Percentiles rank a stretch among this genome's conserved stretches.
Evolutionary conservation across 805 yeast species (phyloP).

Genomic region (Candida orba): DNA sequence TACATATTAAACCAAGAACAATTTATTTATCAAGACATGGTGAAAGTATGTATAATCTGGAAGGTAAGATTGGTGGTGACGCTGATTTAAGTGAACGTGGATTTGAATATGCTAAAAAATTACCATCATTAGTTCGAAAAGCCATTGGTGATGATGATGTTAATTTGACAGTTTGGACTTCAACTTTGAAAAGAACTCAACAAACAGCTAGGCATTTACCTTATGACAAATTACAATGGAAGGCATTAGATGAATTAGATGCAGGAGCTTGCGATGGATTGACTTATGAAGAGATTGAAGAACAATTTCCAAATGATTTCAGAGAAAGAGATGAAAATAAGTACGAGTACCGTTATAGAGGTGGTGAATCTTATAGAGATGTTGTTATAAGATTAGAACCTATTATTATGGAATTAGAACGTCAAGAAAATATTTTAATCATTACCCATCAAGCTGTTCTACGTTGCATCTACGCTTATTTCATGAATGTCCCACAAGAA

Average conservation of each 20-base stretch:
- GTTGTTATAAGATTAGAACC: constrained; percentile 94
- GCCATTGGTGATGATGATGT: constrained; percentile 37
- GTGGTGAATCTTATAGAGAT: constrained; percentile 96
- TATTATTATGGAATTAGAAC: constrained; percentile 94
- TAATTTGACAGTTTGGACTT: constrained; percentile 88
- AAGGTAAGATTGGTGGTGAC: constrained; percentile 96
- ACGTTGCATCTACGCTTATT: constrained; percentile 94
- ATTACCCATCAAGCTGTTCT: constrained; percentile 97
- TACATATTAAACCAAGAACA: constrained; percentile 85
- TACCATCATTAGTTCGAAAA: constrained; percentile 68
- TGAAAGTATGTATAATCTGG: constrained; percentile 84
- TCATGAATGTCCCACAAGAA: constrained; percentile 97
- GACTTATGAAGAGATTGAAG: constrained; percentile 90
- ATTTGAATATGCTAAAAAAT: constrained; percentile 68
- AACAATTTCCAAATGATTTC: constrained; percentile 85
- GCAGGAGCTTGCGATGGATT: constrained; percentile 98
- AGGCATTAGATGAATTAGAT: constrained; percentile 92
- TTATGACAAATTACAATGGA: constrained; percentile 84
- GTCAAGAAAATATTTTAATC: constrained; percentile 91
- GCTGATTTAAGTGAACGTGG: constrained; percentile 82
- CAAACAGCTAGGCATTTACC: constrained; percentile 84
- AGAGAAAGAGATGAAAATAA: constrained; percentile 93
- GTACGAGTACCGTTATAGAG: constrained; percentile 91
- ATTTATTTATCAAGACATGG: constrained; percentile 97
- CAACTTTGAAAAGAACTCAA: constrained; percentile 84